Evolutionary conservation across 2,329 filamentous ascomycete species (phyloP), one percentile per base, ranked within the genome.

Genomic region (Dothiorella sarmentorum): DNA sequence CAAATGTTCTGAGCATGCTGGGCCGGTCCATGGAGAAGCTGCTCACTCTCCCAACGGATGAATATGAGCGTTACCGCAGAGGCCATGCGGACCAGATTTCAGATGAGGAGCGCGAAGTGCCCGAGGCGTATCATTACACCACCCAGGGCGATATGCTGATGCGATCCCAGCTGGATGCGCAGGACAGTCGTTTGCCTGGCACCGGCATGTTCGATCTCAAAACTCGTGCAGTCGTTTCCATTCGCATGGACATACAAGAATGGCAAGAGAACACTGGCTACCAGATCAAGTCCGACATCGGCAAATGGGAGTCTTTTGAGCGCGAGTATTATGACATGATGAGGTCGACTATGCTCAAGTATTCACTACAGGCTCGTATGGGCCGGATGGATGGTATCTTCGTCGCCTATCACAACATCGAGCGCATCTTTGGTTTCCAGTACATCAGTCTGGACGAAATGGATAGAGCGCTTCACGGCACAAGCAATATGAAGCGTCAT

Each of bases 361-460:
- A 99, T 73, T 96, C 92, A 9, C 80, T 99, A 27, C 94, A 99
- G 74, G 95, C 93, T 26, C 89, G 94, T 43, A 95, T 99, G 85
- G 94, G 95, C 17, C 86, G 92, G 51, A 99, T 99, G 95, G 93
- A 99, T 69, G 94, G 94, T 56, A 97, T 97, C 51, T 99, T 97
- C 69, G 89, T 97, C 20, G 94, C 94, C 2, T 99, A 86, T 71
- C 94, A 99, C 78, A 99, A 99, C 71, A 90, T 91, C 2, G 82
- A 92, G 73, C 88, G 92, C 58, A 96, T 99, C 51, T 99, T 99
- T 70, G 94, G 94, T 5, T 99, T 99, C 73, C 94, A 99, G 73
- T 99, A 99, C 70, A 82, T 99, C 61, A 86, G 86, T 60, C 75
- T 97, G 13, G 71, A 83, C 3, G 94, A 99, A 69, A 91, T 99